Percentiles rank a stretch among this genome's conserved stretches.
These are phyloP conservation scores for Aspergillus campestris DNA, from an alignment of 495 filamentous ascomycete species.

Conservation along the genomic window DNA sequence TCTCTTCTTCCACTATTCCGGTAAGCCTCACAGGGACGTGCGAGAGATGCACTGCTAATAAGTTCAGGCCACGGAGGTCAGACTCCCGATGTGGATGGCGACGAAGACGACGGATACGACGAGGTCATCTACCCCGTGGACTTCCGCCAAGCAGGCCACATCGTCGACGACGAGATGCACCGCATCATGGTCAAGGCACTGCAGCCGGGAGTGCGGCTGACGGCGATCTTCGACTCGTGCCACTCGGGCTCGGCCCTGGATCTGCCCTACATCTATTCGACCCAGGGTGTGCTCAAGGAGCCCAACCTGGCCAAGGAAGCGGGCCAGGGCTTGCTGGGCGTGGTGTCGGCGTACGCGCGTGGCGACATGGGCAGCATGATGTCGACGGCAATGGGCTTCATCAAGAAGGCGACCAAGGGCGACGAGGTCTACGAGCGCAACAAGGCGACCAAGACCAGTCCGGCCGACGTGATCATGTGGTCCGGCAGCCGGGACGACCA, in stretches of 20 bases:
- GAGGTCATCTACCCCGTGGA: constrained; percentile 98
- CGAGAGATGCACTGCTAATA: constrained; percentile 1
- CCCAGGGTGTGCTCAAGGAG: constrained; percentile 91
- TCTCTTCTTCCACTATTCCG: constrained; percentile 97
- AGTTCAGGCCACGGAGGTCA: constrained; percentile 83
- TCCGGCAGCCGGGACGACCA: constrained; percentile 94
- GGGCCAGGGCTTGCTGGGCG: constrained; percentile 82
- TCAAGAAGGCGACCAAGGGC: constrained; percentile 86
- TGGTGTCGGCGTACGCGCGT: constrained; percentile 81
- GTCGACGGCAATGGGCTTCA: constrained; percentile 71
- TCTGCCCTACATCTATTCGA: constrained; percentile 95
- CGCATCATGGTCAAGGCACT: constrained; percentile 87
- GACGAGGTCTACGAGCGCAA: constrained; percentile 73
- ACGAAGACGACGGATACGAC: constrained; percentile 93
- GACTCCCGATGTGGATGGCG: constrained; percentile 90
- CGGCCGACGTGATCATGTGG: constrained; percentile 97
- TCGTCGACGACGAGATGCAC: constrained; percentile 98
- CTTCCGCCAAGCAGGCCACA: constrained; percentile 82
- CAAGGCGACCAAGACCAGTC: constrained; percentile 83
- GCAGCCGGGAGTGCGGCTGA: constrained; percentile 77
- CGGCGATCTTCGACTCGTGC: constrained; percentile 99
- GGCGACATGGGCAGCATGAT: constrained; percentile 83
- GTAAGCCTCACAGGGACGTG: constrained; percentile 37
- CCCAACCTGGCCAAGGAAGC: constrained; percentile 97
- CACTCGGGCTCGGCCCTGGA: constrained; percentile 95